These are phyloP conservation scores for Leptographium lundbergii DNA, from an alignment of 2,329 filamentous ascomycete genomes.

Conservation along the genomic window DNA sequence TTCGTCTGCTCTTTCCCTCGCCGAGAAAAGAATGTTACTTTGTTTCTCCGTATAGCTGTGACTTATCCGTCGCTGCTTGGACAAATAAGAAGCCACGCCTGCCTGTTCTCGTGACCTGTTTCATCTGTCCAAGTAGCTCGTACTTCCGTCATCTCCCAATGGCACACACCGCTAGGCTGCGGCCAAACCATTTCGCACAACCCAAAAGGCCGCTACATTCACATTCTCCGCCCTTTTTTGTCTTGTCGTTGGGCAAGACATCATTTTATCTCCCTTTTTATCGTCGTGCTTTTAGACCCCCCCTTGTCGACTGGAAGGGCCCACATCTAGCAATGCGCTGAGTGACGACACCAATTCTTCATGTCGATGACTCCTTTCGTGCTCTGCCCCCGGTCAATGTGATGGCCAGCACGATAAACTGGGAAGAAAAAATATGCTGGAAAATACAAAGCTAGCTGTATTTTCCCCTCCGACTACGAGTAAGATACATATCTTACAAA, in stretches of 20 bases:
- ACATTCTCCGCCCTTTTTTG: background rate
- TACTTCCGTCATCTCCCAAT: background rate
- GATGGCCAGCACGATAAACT: background rate
- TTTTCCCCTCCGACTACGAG: background rate
- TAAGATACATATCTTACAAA: background rate
- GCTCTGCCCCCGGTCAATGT: background rate
- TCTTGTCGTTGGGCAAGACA: background rate
- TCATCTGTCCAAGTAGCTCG: background rate
- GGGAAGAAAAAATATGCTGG: background rate
- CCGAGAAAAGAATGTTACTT: background rate
- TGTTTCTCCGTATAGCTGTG: background rate
- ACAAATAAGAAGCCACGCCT: background rate
- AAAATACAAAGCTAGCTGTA: background rate
- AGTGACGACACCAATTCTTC: background rate
- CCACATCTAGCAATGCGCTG: background rate
- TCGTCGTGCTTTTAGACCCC: background rate
- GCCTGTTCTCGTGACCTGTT: background rate
- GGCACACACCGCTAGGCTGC: background rate
- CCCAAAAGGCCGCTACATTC: background rate
- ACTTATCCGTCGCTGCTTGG: background rate
- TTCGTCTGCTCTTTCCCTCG: background rate
- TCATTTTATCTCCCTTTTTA: background rate
- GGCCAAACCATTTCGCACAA: background rate
- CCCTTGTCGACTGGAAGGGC: background rate
- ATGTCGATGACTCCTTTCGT: background rate